Base-by-base conservation (phyloP, 805 yeast species). In the Lipomyces oligophaga region DNA sequence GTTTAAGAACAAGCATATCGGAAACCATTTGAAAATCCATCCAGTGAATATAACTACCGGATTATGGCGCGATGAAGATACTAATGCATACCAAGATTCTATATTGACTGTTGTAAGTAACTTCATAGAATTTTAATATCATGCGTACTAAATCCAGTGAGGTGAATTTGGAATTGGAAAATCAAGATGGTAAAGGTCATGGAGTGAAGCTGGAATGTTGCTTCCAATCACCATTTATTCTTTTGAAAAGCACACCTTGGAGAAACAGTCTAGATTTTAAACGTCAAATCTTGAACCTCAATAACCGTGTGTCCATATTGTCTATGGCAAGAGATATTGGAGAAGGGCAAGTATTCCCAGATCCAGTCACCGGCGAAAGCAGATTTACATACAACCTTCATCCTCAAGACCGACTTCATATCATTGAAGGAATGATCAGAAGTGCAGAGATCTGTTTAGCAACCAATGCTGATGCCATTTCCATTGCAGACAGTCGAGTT, bases 171-270 rank as follows among this genome's bases (percentile, higher is more conserved):
- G 70, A 74, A 54, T 68, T 60, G 13, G 78, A 70, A 41, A 76
- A 77, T 51, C 49, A 75, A 27, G 81, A 77, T 55, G 80, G 80
- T 2, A 61, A 68, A 43, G 73, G 67, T 3, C 78, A 76, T 56
- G 81, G 81, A 1, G 72, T 77, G 7, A 73, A 69, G 59, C 67
- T 77, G 44, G 81, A 77, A 60, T 66, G 78, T 2, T 46, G 73
- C 22, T 63, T 72, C 34, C 77, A 74, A 52, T 59, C 67, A n/a
- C 81, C 80, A 2, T 60, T 56, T 28, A 38, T 74, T 19, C 64
- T 66, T 36, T 42, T 63, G n/a, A 59, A 60, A 15, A 73, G 67
- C 51, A 27, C 66, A 7, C 80, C 80, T 1, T 76, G 76, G 75
- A 38, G 57, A 5, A 55, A 64, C 2, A 67, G 73, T 27, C 62